Evolutionary conservation across 768 basidiomycete genomes (phyloP).

Genomic region (Lactarius akahatsu): DNA sequence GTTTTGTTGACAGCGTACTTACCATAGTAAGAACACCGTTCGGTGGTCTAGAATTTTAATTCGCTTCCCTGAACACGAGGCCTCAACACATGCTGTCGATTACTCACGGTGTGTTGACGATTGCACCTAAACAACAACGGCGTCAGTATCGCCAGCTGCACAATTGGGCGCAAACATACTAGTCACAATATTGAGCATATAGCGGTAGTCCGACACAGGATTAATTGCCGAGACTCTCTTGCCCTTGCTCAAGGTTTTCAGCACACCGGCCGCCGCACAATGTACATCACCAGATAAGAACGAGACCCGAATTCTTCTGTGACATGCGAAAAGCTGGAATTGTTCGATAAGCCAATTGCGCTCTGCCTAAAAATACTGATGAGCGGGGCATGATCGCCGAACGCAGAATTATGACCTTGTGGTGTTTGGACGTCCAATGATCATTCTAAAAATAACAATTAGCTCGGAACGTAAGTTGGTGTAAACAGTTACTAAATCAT

Average conservation of each 20-base stretch:
- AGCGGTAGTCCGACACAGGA: constrained; percentile 68
- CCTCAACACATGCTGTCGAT: background rate
- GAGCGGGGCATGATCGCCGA: constrained; percentile 5
- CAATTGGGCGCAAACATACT: constrained; percentile 46
- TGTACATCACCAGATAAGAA: constrained; percentile 95
- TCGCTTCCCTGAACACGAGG: constrained; percentile 4
- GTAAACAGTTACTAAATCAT: constrained; percentile 64
- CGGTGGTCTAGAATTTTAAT: constrained; percentile 48
- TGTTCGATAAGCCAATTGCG: constrained; percentile 85
- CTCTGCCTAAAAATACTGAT: constrained; percentile 58
- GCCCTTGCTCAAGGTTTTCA: constrained; percentile 61
- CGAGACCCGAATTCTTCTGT: constrained; percentile 67
- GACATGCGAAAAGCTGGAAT: constrained; percentile 68
- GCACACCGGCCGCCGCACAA: constrained; percentile 76
- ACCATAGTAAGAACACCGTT: constrained; percentile 75
- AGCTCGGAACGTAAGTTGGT: constrained; percentile 28
- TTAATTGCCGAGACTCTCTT: constrained; percentile 50
- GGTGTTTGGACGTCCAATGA: constrained; percentile 83
- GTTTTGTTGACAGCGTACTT: constrained; percentile 72
- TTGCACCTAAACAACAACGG: constrained; percentile 56
- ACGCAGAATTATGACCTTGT: constrained; percentile 53
- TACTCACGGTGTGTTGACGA: constrained; percentile 92
- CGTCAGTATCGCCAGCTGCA: constrained; percentile 10
- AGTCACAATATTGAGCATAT: constrained; percentile 87
- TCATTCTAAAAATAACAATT: constrained; percentile 57